Evolutionary conservation across 345 rosid species (phyloP).

Genomic region (Aegle marmelos): DNA sequence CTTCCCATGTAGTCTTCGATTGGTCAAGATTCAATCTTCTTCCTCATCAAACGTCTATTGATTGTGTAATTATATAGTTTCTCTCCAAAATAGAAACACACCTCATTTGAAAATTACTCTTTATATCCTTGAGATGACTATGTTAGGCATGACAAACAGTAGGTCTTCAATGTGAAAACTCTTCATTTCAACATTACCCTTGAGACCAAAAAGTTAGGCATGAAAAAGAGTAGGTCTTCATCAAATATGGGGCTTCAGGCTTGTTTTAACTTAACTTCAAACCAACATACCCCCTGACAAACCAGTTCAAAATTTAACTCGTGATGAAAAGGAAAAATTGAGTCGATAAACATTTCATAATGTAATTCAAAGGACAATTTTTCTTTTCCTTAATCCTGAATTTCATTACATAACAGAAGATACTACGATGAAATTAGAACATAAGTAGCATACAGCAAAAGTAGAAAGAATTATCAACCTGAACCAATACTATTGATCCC

Average conservation of each 20-base stretch:
- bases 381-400: background rate
- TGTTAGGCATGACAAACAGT: constrained; percentile 55
- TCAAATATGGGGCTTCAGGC: constrained; percentile 71
- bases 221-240: constrained; percentile 63
- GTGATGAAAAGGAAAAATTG: constrained; percentile 29
- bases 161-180: constrained; percentile 65
- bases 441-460: background rate
- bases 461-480: background rate
- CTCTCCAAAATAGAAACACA: constrained; percentile 54
- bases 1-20: constrained; percentile 48
- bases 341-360: constrained; percentile 25
- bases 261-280: constrained; percentile 79
- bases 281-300: constrained; percentile 98
- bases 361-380: constrained; percentile 14
- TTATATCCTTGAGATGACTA: constrained; percentile 56
- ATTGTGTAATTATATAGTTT: constrained; percentile 52
- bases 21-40: constrained; percentile 48
- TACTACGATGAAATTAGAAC: background rate
- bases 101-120: constrained; percentile 59
- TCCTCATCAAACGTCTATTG: constrained; percentile 74
- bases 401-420: background rate
- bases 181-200: constrained; percentile 61
- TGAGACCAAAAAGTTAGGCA: constrained; percentile 61
- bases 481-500: background rate
- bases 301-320: constrained; percentile 67